A percentile compares a stretch with the other conserved stretches of the same genome.
phyloP scores from a whole-genome alignment of 768 basidiomycete genomes.

The Kwoniella dendrophila region DNA sequence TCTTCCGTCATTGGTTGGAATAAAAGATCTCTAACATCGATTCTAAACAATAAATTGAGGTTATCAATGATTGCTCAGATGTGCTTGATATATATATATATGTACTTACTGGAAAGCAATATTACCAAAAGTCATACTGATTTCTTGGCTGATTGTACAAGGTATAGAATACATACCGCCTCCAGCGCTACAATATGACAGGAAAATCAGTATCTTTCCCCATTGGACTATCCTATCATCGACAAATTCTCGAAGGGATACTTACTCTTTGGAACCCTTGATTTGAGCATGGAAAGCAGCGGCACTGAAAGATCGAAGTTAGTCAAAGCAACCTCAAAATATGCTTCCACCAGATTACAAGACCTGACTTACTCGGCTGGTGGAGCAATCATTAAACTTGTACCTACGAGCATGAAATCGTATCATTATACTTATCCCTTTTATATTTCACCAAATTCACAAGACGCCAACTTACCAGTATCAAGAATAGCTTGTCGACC shows the following conservation, averaged over 20 bases:
- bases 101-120: constrained; percentile 66
- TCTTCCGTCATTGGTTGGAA: constrained; percentile 22
- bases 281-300: constrained; percentile 64
- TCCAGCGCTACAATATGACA: constrained; percentile 53
- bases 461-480: constrained; percentile 62
- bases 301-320: constrained; percentile 4
- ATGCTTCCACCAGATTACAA: background rate
- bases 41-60: constrained; percentile 57
- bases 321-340: background rate
- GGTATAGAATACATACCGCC: constrained; percentile 67
- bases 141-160: constrained; percentile 63
- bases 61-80: no score
- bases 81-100: no score
- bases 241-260: no score
- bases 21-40: constrained; percentile 33
- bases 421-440: background rate
- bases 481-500: constrained; percentile 76
- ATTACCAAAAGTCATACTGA: constrained; percentile 67
- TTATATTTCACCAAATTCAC: background rate
- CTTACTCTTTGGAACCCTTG: constrained; percentile 61
- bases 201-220: background rate
- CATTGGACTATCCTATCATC: background rate
- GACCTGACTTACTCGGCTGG: constrained; percentile 22
- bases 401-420: constrained; percentile 25
- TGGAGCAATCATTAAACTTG: constrained; percentile 52